These are phyloP conservation scores for Trametopsis cervina DNA, from an alignment of 768 basidiomycete species.

Conservation along the genomic window DNA sequence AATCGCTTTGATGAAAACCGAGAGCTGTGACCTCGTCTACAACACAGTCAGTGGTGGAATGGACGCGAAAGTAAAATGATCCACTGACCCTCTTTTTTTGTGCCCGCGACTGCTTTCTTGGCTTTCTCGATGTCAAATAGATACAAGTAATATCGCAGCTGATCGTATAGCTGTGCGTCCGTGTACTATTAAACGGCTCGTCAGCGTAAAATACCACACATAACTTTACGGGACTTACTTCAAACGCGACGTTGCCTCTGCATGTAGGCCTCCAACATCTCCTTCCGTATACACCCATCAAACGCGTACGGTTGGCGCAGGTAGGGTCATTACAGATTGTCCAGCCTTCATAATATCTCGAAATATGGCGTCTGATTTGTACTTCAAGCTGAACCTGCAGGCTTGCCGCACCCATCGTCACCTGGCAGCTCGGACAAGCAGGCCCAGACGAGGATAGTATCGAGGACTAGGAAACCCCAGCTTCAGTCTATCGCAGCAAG, in stretches of 20 bases:
- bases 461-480: conserved; percentile 41
- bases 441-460: conserved; percentile 61
- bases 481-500: conserved; percentile 1
- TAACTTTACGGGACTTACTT: too few species aligned
- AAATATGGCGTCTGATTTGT: conserved; percentile 73
- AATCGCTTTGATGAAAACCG: conserved; percentile 37
- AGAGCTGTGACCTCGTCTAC: conserved; percentile 53
- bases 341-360: conserved; percentile 86
- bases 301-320: conserved; percentile 80
- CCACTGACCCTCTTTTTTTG: conserved; percentile 25
- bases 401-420: conserved; percentile 46
- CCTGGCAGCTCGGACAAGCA: conserved; percentile 61
- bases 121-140: conserved; percentile 74
- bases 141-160: conserved; percentile 75
- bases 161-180: conserved; percentile 81
- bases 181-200: conserved; percentile 52
- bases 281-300: conserved; percentile 89
- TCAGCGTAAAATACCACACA: too few species aligned
- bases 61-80: background rate
- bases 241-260: conserved; percentile 61
- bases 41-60: background rate
- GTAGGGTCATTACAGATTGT: conserved; percentile 80
- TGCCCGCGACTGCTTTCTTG: conserved; percentile 42
- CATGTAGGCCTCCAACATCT: conserved; percentile 71
- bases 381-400: conserved; percentile 80